Evolutionary conservation across 2,329 filamentous ascomycete species (phyloP).

Genomic region (Alternaria alternata): DNA sequence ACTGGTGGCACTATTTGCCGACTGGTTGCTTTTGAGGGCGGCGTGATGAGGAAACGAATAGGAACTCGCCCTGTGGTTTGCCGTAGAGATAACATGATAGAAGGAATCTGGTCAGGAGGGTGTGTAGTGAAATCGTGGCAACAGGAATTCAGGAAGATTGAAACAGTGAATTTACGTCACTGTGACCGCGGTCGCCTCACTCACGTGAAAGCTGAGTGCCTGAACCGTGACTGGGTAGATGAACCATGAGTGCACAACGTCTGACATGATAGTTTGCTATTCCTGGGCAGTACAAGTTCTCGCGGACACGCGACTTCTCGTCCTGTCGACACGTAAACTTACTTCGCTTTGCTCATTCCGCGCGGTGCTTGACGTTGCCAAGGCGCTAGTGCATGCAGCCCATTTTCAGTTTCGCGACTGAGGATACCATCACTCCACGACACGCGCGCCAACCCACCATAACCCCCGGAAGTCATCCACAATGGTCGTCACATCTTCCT

Average conservation of each 20-base stretch:
- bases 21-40: background rate
- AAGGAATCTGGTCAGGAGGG: background rate
- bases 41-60: background rate
- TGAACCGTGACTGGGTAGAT: background rate
- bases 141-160: background rate
- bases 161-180: constrained; percentile 30
- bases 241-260: background rate
- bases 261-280: background rate
- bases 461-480: constrained; percentile 64
- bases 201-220: constrained; percentile 3
- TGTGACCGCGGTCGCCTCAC: constrained; percentile 22
- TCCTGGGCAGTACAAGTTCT: background rate
- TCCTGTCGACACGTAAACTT: background rate
- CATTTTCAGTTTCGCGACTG: constrained; percentile 32
- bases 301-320: background rate
- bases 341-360: background rate
- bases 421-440: constrained; percentile 24
- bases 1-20: background rate
- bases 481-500: constrained; percentile 20
- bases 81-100: background rate
- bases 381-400: constrained; percentile 28
- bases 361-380: constrained; percentile 22
- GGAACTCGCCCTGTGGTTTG: background rate
- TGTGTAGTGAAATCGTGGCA: background rate
- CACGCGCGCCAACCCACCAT: constrained; percentile 9